Conservation (phyloP, 1,284 basidiomycete genomes). For the Sporisorium sorghi region DNA sequence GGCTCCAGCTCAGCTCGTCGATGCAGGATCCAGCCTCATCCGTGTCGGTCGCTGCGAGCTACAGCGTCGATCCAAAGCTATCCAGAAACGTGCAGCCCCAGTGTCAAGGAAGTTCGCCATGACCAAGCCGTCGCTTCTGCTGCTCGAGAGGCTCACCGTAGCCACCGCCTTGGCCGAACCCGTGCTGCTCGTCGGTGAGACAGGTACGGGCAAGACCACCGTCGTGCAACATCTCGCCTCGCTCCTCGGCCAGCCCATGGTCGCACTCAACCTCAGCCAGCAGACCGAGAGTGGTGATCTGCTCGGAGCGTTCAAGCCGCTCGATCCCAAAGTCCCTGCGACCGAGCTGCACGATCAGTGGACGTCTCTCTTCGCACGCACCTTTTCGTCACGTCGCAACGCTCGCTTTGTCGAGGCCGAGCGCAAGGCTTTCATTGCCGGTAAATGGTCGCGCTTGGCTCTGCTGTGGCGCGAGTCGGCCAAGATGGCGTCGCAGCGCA, state of each 20-base stretch:
- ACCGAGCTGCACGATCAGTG: conserved; percentile 81
- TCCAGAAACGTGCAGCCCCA: conserved; percentile 29
- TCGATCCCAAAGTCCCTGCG: conserved; percentile 80
- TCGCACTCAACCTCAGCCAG: conserved; percentile 93
- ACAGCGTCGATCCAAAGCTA: conserved; percentile 31
- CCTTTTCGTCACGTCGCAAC: conserved; percentile 92
- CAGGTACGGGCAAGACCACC: conserved; percentile 98
- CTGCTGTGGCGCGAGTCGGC: conserved; percentile 86
- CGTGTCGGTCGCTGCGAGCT: conserved; percentile 51
- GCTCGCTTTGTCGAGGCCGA: conserved; percentile 86
- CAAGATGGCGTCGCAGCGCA: conserved; percentile 71
- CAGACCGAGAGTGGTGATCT: conserved; percentile 96
- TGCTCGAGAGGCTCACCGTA: conserved; percentile 85
- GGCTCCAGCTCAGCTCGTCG: neutral
- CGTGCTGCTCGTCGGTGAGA: conserved; percentile 93
- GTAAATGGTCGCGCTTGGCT: conserved; percentile 86
- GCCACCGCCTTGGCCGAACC: conserved; percentile 83
- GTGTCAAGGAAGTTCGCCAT: conserved; percentile 77
- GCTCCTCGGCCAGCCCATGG: conserved; percentile 80
- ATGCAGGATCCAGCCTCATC: conserved; percentile 26
- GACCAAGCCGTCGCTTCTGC: conserved; percentile 83
- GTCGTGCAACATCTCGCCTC: conserved; percentile 87
- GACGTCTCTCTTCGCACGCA: conserved; percentile 83
- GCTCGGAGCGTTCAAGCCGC: conserved; percentile 93
- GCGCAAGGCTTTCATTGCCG: conserved; percentile 82